Evolutionary conservation across 1,139 yeast species (phyloP).

Genomic region (Lodderomyces elongisporus): DNA sequence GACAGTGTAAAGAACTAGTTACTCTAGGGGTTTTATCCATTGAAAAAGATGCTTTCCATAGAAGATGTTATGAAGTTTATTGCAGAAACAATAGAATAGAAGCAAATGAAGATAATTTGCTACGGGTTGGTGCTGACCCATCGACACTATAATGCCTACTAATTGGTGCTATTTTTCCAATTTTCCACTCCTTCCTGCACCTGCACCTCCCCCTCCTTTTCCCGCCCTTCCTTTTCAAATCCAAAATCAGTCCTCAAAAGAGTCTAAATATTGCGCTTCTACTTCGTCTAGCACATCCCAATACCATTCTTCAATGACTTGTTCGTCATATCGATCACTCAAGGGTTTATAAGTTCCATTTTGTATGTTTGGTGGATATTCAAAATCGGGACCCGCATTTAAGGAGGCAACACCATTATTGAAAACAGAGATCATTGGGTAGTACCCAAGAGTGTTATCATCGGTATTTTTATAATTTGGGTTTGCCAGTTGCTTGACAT

Average conservation of each 20-base stretch:
- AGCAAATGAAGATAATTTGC: constrained; percentile 8
- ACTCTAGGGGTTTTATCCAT: constrained; percentile 45
- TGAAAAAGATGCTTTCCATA: constrained; percentile 33
- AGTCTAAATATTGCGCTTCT: constrained; percentile 59
- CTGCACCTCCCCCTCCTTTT: no score
- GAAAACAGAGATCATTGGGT: constrained; percentile 83
- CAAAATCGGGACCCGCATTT: constrained; percentile 66
- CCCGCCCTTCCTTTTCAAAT: background rate
- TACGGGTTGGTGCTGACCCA: constrained; percentile 20
- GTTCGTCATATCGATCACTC: constrained; percentile 60
- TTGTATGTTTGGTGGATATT: constrained; percentile 25
- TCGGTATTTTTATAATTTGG: constrained; percentile 51
- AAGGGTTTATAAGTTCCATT: constrained; percentile 33
- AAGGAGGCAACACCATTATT: constrained; percentile 72
- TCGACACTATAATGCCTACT: constrained; percentile 10
- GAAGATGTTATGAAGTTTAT: constrained; percentile 41
- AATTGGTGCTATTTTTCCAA: no score
- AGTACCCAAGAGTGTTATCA: constrained; percentile 86
- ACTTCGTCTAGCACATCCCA: constrained; percentile 86
- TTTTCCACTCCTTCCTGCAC: no score
- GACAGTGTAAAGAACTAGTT: constrained; percentile 52
- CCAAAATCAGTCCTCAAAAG: constrained; percentile 23
- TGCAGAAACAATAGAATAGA: constrained; percentile 16
- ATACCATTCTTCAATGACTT: constrained; percentile 73
- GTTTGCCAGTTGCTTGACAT: constrained; percentile 45